Evolutionary conservation across 2,329 filamentous ascomycete species (phyloP).

Genomic region (Botrytis aclada): DNA sequence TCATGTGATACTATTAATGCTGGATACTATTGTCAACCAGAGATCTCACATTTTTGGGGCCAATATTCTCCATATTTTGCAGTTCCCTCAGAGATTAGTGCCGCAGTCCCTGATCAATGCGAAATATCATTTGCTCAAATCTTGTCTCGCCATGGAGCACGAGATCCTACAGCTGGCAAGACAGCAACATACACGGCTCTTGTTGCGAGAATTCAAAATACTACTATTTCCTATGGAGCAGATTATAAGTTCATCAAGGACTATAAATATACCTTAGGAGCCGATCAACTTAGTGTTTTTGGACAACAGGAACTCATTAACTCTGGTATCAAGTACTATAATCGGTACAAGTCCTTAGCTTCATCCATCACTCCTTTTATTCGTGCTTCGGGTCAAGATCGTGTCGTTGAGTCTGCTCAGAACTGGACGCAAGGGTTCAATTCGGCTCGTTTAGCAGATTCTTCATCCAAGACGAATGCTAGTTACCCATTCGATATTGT

Average conservation of each 20-base stretch:
- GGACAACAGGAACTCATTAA: slow-evolving; percentile 69
- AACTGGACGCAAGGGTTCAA: slow-evolving; percentile 77
- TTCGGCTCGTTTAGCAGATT: slow-evolving; percentile 42
- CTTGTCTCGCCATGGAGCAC: slow-evolving; percentile 79
- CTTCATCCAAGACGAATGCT: slow-evolving; percentile 39
- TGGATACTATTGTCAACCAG: slow-evolving; percentile 36
- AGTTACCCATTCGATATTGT: slow-evolving; percentile 55
- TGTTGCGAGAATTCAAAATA: slow-evolving; percentile 62
- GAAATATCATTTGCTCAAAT: slow-evolving; percentile 75
- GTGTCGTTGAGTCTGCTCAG: slow-evolving; percentile 71
- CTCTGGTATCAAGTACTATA: slow-evolving; percentile 73
- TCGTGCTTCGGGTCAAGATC: slow-evolving; percentile 64
- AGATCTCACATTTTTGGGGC: slow-evolving; percentile 58
- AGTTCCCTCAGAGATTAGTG: slow-evolving; percentile 63
- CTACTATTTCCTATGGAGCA: slow-evolving; percentile 53
- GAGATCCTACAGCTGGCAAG: slow-evolving; percentile 73
- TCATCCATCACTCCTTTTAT: slow-evolving; percentile 62
- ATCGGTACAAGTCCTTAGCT: slow-evolving; percentile 65
- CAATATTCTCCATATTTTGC: slow-evolving; percentile 86
- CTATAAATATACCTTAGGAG: slow-evolving; percentile 69
- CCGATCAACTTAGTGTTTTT: slow-evolving; percentile 65
- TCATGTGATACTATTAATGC: slow-evolving; percentile 34
- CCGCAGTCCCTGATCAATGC: slow-evolving; percentile 62
- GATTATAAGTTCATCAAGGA: slow-evolving; percentile 67
- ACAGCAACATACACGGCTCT: slow-evolving; percentile 59